Evolutionary conservation across 495 filamentous ascomycete species (phyloP).

Genomic region (Aspergillus taichungensis): DNA sequence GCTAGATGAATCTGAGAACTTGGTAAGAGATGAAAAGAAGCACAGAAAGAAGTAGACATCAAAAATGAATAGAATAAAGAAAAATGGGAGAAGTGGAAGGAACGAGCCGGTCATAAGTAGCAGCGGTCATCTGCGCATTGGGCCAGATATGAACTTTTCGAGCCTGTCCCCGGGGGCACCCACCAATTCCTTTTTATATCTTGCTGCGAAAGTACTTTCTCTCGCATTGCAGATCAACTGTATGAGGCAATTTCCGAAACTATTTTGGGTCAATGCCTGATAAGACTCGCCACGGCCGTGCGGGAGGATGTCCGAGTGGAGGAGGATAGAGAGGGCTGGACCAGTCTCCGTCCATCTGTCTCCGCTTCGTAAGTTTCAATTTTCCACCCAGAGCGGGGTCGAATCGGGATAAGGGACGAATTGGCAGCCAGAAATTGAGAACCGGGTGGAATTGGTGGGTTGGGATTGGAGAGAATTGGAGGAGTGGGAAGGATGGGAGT

Average conservation of each 20-base stretch:
- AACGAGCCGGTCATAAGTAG: neutral
- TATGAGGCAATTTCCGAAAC: neutral
- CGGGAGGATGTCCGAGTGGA: conserved; percentile 26
- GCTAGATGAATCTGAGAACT: no score
- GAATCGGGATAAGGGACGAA: conserved; percentile 35
- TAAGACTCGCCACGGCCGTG: conserved; percentile 20
- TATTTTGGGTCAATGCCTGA: conserved; percentile 4
- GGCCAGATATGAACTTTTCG: no score
- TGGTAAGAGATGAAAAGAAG: neutral
- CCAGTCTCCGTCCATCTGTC: conserved; percentile 22
- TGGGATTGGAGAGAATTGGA: conserved; percentile 29
- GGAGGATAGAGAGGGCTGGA: conserved; percentile 22
- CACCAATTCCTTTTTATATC: conserved; percentile 7
- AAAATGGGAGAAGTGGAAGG: neutral
- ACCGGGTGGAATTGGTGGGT: conserved; percentile 27
- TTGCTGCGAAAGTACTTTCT: neutral
- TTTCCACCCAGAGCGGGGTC: conserved; percentile 46
- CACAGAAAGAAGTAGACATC: conserved; percentile 1
- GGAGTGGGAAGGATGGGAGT: conserved; percentile 24
- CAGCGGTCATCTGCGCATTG: no score
- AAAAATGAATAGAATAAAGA: conserved; percentile 1
- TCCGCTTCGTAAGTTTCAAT: conserved; percentile 19
- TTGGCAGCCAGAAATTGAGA: conserved; percentile 31
- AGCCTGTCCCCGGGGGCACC: neutral
- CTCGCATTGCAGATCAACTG: conserved; percentile 1